Conservation (phyloP, 192 early-diverging fungal genomes). For the Coemansia sp. region DNA sequence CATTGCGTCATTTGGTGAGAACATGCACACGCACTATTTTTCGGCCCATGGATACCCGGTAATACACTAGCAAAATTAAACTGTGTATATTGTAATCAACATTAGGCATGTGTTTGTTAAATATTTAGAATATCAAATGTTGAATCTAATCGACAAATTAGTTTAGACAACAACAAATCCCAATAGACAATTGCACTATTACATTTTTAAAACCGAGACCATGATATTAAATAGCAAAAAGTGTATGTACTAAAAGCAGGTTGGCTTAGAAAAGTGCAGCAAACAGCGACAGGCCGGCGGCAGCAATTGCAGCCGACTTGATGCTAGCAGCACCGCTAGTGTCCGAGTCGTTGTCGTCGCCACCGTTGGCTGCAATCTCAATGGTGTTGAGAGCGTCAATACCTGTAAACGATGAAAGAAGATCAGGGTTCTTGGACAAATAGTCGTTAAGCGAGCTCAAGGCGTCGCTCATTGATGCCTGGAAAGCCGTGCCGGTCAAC, state of each 20-base stretch:
- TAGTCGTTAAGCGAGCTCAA: slow-evolving; percentile 6
- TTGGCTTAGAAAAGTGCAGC: slow-evolving; percentile 30
- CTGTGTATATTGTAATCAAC: not conserved
- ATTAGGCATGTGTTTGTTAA: too few species aligned
- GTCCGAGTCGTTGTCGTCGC: not conserved
- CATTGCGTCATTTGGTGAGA: not conserved
- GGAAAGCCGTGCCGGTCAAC: slow-evolving; percentile 12
- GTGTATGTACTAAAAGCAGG: too few species aligned
- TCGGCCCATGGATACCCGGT: not conserved
- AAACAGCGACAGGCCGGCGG: slow-evolving; percentile 12
- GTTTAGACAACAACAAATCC: not conserved
- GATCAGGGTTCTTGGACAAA: slow-evolving; percentile 5
- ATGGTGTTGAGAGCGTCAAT: not conserved
- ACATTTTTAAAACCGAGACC: too few species aligned
- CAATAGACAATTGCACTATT: not conserved
- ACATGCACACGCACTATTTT: not conserved
- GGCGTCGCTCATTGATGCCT: slow-evolving; percentile 14
- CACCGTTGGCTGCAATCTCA: not conserved
- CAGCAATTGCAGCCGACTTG: slow-evolving; percentile 26
- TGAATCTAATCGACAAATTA: too few species aligned
- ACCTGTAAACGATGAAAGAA: not conserved
- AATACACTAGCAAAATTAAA: slow-evolving; percentile 1
- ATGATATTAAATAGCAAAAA: too few species aligned
- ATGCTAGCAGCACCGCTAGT: slow-evolving; percentile 12
- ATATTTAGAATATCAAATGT: too few species aligned